Conservation (phyloP, 129 eudicot genomes). For the Pulicaria dysenterica region DNA sequence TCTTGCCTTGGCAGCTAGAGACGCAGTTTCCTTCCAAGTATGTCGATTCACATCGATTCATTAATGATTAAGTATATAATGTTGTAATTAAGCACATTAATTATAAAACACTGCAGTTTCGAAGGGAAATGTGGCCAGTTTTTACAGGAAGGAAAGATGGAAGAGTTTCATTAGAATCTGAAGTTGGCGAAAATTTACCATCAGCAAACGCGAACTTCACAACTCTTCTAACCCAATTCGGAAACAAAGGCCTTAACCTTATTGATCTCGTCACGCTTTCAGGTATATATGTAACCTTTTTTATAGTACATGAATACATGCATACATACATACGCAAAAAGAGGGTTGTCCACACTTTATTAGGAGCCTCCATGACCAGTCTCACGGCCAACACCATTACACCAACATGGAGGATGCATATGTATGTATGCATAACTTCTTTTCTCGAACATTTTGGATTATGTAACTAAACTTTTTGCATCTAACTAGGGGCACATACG, state of each 20-base stretch:
- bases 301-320: not conserved
- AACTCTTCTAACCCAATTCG: slow-evolving; percentile 42
- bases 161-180: slow-evolving; percentile 42
- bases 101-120: slow-evolving; percentile 34
- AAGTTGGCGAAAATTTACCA: slow-evolving; percentile 46
- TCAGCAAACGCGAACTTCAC: slow-evolving; percentile 45
- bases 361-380: no score
- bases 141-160: slow-evolving; percentile 62
- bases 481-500: slow-evolving; percentile 49
- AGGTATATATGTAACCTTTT: slow-evolving; percentile 34
- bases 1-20: slow-evolving; percentile 59
- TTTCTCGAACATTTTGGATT: not conserved
- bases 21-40: slow-evolving; percentile 59
- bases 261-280: slow-evolving; percentile 58
- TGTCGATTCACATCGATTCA: not conserved
- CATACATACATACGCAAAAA: not conserved
- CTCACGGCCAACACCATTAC: no score
- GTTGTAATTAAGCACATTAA: not conserved
- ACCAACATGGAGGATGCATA: not conserved
- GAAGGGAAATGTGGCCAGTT: slow-evolving; percentile 50
- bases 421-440: not conserved
- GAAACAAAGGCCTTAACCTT: slow-evolving; percentile 38
- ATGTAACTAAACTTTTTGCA: not conserved
- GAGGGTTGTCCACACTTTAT: no score
- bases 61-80: no score